Evolutionary conservation across 352 stramenopile genomes (phyloP).

Genomic region (Pythium sukuiense): DNA sequence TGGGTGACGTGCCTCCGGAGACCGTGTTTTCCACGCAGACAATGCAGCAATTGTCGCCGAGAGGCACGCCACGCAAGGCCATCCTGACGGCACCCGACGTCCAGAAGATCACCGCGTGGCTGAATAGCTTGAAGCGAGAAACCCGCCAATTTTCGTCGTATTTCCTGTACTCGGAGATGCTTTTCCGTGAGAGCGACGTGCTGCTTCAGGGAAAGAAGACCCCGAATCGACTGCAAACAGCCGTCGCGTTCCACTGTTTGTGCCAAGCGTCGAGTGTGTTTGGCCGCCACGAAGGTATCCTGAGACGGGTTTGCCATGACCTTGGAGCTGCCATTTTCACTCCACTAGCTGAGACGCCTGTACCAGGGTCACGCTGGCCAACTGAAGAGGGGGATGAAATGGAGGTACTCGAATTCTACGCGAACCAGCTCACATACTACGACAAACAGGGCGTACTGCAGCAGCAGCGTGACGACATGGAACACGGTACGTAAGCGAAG

Average conservation of each 20-base stretch:
- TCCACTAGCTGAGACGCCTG: constrained; percentile 30
- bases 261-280: constrained; percentile 64
- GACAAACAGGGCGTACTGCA: constrained; percentile 45
- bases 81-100: constrained; percentile 47
- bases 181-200: constrained; percentile 64
- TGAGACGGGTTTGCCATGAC: constrained; percentile 59
- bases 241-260: constrained; percentile 74
- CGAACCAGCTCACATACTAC: constrained; percentile 63
- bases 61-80: constrained; percentile 23
- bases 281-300: constrained; percentile 52
- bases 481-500: constrained; percentile 35
- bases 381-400: constrained; percentile 40
- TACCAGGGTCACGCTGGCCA: neutral
- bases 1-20: constrained; percentile 25
- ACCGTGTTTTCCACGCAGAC: constrained; percentile 20
- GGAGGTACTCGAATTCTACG: constrained; percentile 58
- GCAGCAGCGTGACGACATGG: constrained; percentile 47
- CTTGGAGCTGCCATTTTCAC: constrained; percentile 62
- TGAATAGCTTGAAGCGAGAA: constrained; percentile 51
- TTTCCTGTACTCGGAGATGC: constrained; percentile 71
- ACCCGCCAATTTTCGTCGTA: constrained; percentile 54
- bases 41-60: constrained; percentile 31
- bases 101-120: constrained; percentile 67
- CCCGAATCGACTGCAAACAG: constrained; percentile 71
- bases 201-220: constrained; percentile 59